phyloP scores from a whole-genome alignment of 352 stramenopile genomes.

The Phytophthora macrochlamydospora region DNA sequence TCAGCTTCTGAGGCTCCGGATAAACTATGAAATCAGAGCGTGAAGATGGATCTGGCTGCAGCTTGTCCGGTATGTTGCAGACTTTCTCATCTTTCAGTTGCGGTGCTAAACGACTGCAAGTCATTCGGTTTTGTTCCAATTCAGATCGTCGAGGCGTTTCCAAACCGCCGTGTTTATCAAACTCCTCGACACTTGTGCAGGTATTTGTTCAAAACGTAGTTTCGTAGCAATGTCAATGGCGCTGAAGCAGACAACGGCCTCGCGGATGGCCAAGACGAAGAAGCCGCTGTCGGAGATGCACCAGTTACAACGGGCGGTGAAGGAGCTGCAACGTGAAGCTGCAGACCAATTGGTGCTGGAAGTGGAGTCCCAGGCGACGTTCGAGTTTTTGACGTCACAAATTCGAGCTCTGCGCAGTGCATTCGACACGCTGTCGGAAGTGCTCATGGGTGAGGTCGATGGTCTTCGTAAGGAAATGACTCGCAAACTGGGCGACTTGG shows the following conservation, averaged over 20 bases:
- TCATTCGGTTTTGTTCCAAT: no score
- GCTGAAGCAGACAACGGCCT: slow-evolving; percentile 58
- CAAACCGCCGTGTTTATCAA: slow-evolving; percentile 24
- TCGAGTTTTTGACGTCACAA: slow-evolving; percentile 83
- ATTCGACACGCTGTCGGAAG: slow-evolving; percentile 83
- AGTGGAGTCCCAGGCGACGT: slow-evolving; percentile 82
- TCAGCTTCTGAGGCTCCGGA: slow-evolving; percentile 15
- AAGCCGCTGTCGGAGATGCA: slow-evolving; percentile 85
- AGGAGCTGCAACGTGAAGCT: slow-evolving; percentile 75
- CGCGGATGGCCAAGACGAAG: slow-evolving; percentile 74
- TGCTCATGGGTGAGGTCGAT: slow-evolving; percentile 78
- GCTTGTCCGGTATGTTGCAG: slow-evolving; percentile 15
- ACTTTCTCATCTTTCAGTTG: slow-evolving; percentile 6
- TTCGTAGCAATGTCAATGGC: slow-evolving; percentile 42
- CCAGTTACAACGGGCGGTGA: slow-evolving; percentile 77
- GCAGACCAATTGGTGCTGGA: slow-evolving; percentile 78
- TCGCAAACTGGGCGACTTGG: slow-evolving; percentile 62
- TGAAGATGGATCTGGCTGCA: slow-evolving; percentile 8
- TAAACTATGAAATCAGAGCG: slow-evolving; percentile 22
- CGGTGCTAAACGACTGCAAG: neutral
- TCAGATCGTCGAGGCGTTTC: slow-evolving; percentile 4
- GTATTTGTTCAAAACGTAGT: neutral
- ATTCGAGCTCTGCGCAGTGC: slow-evolving; percentile 72
- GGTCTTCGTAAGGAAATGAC: slow-evolving; percentile 69
- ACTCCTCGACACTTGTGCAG: slow-evolving; percentile 24